Conservation (phyloP, 2,329 filamentous ascomycete genomes). For the Venturia oleaginea region DNA sequence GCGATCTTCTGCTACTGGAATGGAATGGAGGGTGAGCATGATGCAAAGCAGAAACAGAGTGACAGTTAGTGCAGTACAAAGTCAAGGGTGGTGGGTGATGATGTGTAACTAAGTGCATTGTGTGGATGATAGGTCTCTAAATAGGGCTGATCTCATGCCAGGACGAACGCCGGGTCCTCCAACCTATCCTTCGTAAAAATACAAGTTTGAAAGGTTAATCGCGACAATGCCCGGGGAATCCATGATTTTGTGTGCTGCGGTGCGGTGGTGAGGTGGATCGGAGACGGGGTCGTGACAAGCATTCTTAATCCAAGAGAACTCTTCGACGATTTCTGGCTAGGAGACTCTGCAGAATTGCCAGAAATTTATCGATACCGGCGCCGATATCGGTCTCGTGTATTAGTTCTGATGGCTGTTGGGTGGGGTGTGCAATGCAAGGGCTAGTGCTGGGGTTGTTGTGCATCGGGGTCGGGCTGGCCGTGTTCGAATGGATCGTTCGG, state of each 20-base stretch:
- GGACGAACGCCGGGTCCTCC: not conserved
- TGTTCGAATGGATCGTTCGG: constrained; percentile 1
- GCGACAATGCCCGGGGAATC: not conserved
- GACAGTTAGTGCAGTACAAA: not conserved
- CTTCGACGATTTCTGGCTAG: not conserved
- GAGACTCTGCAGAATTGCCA: not conserved
- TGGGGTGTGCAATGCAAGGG: not conserved
- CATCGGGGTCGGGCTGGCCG: constrained; percentile 3
- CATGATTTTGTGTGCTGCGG: not conserved
- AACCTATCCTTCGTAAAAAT: not conserved
- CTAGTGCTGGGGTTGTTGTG: constrained; percentile 8
- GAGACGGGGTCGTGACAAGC: not conserved
- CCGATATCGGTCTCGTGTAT: not conserved
- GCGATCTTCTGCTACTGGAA: not conserved
- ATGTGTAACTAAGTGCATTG: not conserved
- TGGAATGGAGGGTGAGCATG: not conserved
- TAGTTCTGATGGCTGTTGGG: not conserved
- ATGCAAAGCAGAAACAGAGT: not conserved
- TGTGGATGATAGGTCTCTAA: not conserved
- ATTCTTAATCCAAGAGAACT: not conserved
- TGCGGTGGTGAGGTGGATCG: not conserved
- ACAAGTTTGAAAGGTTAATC: not conserved
- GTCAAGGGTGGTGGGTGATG: not conserved
- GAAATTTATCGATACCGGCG: not conserved
- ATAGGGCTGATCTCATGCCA: not conserved